Evolutionary conservation across 2,329 filamentous ascomycete genomes (phyloP), one percentile per base, ranked within the genome.

Genomic region (Mollisia scopiformis): DNA sequence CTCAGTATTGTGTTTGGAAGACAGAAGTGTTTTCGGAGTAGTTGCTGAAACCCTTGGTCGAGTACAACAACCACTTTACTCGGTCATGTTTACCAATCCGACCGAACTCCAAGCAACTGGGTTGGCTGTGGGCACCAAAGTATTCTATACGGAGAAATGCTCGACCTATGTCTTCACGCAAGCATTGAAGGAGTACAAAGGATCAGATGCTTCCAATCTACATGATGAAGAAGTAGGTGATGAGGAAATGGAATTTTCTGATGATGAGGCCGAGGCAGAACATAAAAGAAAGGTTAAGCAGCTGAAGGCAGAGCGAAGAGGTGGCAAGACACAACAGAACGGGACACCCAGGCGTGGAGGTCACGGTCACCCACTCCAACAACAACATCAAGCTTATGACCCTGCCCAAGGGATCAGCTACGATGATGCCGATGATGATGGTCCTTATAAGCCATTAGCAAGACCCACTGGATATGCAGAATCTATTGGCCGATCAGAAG

Each of bases 231-330:
- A 98, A 77, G 84, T 93, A 7, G 87, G 79, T 16, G 89, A 90
- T 31, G 91, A 96, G 37, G 94, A 98, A 73, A 85, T 92, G 68
- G 95, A 98, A 73, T 98, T 98, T 74, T 97, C 94, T 0, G 95
- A 99, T 68, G 95, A 99, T 70, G 95, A 99, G 76, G 90, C 91
- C 68, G 95, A 99, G 76, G 89, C 90, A 7, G 91, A 93, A 69
- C 87, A 92, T 73, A 96, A 90, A 78, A 80, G 84, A 59, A 82
- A 83, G 62, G 69, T 86, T 55, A 93, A 93, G 76, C 83, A 87
- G 64, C 89, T 88, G 77, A 87, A 83, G 68, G 78, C 80, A 8
- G 76, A 89, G 75, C 86, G 84, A 69, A 78, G 80, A 21, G 76
- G 72, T 62, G 80, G 79, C 57, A 85, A 81, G 71, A 80, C 79